Evolutionary conservation across 2,329 filamentous ascomycete genomes (phyloP).

Genomic region (Talaromyces atroroseus): DNA sequence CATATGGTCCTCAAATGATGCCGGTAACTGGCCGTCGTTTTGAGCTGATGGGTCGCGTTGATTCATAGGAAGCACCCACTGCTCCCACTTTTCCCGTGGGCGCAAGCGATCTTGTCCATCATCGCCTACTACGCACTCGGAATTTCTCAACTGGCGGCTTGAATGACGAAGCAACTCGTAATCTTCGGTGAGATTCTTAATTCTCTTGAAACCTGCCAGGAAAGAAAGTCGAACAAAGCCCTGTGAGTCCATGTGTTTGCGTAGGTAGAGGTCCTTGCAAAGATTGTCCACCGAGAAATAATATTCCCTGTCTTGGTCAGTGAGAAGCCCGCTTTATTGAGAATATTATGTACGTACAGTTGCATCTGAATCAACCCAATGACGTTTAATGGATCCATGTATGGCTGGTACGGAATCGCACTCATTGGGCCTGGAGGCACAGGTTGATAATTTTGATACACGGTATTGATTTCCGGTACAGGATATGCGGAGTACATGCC

Average conservation of each 20-base stretch:
- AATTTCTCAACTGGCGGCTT: slow-evolving; percentile 63
- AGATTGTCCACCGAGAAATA: slow-evolving; percentile 97
- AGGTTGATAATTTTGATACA: slow-evolving; percentile 52
- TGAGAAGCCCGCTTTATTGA: slow-evolving; percentile 16
- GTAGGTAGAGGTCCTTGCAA: slow-evolving; percentile 84
- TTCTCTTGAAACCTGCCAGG: slow-evolving; percentile 80
- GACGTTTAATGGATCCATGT: slow-evolving; percentile 53
- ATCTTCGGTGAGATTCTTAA: slow-evolving; percentile 67
- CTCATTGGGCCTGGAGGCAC: slow-evolving; percentile 52
- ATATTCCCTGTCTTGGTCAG: slow-evolving; percentile 63
- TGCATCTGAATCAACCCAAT: slow-evolving; percentile 57
- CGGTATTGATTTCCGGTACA: slow-evolving; percentile 44
- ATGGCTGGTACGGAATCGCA: slow-evolving; percentile 54
- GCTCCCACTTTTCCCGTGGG: slow-evolving; percentile 67
- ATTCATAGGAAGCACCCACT: slow-evolving; percentile 68
- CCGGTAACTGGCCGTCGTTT: slow-evolving; percentile 60
- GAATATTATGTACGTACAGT: slow-evolving; percentile 39
- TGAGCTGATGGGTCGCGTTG: slow-evolving; percentile 69
- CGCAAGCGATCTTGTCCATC: slow-evolving; percentile 77
- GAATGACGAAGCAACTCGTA: slow-evolving; percentile 68
- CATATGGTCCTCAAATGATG: slow-evolving; percentile 32
- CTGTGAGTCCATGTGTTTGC: slow-evolving; percentile 89
- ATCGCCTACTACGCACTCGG: slow-evolving; percentile 70
- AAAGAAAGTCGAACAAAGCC: slow-evolving; percentile 79
- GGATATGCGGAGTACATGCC: slow-evolving; percentile 46